Base-by-base conservation (phyloP, 148 eudicot genomes). In the Chenopodium quinoa region DNA sequence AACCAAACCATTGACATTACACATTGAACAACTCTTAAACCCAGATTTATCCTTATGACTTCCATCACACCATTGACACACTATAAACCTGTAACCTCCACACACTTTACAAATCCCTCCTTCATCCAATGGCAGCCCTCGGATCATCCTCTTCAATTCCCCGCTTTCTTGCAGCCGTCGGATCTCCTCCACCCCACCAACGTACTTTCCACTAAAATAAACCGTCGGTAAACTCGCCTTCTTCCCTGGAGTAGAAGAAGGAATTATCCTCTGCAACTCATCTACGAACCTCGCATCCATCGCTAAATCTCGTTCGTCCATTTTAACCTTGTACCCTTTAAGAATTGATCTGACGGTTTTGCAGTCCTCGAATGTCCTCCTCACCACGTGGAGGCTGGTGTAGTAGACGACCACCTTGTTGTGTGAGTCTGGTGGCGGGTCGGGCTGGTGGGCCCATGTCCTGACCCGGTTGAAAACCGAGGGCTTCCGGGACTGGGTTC, bases 301-400 rank as follows among this genome's bases (percentile, higher is more conserved):
- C 4, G 90, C 82, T 20, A 90, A 54, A 83, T 90, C 92, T 25
- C 92, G 83, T 32, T 90, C 91, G 90, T 90, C 92, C 62, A 89
- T 72, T 17, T 68, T 78, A 2, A 90, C 91, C 0, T 86, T 64
- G 79, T 83, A 88, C 20, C 82, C 83, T 13, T 80, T 81, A 1
- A 90, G 64, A 4, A 90, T 88, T 16, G 84, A 78, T 79, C 82
- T 77, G 14, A 90, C 92, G 71, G 84, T 65, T 1, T 73, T 75
- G 70, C 92, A 90, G 0, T 87, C 92, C 56, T 90, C 87, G 83
- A 78, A 90, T 0, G 92, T 90, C 19, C 73, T 25, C 1, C 92
- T 81, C 16, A 88, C 80, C 1, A 85, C 83, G 1, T 88, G 84
- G 32, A 90, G 77, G 75, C 90, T 87, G 1, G 91, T 87, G 82